phyloP scores from a whole-genome alignment of 2,329 filamentous ascomycete species.

The Clarireedia monteithiana region DNA sequence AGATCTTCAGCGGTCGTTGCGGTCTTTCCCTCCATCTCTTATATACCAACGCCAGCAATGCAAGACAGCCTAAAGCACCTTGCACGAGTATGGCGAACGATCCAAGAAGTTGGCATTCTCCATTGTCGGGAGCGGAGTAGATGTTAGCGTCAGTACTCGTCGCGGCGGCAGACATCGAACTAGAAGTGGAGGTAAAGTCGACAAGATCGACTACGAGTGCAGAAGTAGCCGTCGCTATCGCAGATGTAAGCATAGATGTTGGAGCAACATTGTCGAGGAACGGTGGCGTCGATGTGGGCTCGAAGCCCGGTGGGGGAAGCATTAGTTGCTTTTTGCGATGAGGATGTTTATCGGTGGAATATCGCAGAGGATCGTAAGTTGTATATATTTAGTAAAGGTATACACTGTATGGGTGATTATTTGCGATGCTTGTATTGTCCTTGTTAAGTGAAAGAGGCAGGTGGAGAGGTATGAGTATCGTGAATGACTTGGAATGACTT shows the following conservation, averaged over 20 bases:
- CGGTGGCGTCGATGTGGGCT: slow-evolving; percentile 18
- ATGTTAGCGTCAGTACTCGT: not conserved
- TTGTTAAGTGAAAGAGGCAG: not conserved
- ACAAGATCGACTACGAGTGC: slow-evolving; percentile 27
- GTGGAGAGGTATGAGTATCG: not conserved
- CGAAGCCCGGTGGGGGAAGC: slow-evolving; percentile 26
- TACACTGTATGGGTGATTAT: not conserved
- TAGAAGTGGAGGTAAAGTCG: slow-evolving; percentile 24
- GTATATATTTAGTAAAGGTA: not conserved
- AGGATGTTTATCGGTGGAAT: not conserved
- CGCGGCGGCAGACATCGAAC: slow-evolving; percentile 11
- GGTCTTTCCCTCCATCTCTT: slow-evolving; percentile 91
- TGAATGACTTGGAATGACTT: not conserved
- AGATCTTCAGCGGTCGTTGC: slow-evolving; percentile 88
- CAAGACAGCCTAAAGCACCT: slow-evolving; percentile 73
- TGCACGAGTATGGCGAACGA: slow-evolving; percentile 89
- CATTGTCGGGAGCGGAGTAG: slow-evolving; percentile 35
- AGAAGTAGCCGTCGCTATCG: slow-evolving; percentile 21
- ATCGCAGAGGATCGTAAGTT: not conserved
- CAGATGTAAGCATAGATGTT: slow-evolving; percentile 16
- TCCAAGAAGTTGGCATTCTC: slow-evolving; percentile 81
- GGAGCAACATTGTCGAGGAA: slow-evolving; percentile 19
- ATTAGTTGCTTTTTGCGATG: slow-evolving; percentile 15
- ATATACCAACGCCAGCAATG: slow-evolving; percentile 78
- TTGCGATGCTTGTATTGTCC: not conserved